Conservation (phyloP, 176 grass and related monocot genomes). For the Ananas comosus region DNA sequence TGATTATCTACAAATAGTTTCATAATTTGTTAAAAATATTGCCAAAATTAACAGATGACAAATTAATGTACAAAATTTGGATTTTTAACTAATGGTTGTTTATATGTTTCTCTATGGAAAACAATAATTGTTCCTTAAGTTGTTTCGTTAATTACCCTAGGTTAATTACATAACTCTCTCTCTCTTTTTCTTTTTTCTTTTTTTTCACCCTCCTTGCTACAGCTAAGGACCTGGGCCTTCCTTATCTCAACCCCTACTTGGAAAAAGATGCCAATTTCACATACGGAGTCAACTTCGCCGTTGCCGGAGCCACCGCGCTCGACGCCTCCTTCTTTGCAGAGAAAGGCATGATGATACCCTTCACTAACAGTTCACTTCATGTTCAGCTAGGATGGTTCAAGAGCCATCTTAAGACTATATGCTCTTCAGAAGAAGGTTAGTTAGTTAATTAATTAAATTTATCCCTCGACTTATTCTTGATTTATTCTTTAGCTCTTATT, state of each 20-base stretch:
- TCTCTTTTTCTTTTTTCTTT: too few species aligned
- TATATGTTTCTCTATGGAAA: too few species aligned
- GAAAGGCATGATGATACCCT: background rate
- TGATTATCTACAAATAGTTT: too few species aligned
- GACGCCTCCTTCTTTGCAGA: background rate
- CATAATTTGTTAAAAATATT: too few species aligned
- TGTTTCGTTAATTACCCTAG: too few species aligned
- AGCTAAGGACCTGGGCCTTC: slow-evolving; percentile 1
- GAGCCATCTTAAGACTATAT: background rate
- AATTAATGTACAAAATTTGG: too few species aligned
- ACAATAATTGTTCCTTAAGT: too few species aligned
- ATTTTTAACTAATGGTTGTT: too few species aligned
- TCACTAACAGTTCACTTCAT: background rate
- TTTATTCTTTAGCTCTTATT: too few species aligned
- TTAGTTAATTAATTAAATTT: background rate
- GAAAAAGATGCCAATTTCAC: background rate
- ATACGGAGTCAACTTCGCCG: slow-evolving; percentile 2
- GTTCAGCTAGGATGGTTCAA: slow-evolving; percentile 11
- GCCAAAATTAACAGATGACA: too few species aligned
- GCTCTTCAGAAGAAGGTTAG: slow-evolving; percentile 7
- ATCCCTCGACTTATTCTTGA: too few species aligned
- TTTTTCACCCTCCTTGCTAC: background rate
- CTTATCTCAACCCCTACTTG: background rate
- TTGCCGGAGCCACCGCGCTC: background rate
- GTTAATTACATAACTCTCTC: too few species aligned